phyloP scores from a whole-genome alignment of 306 rosid species.

The Castanea sativa region DNA sequence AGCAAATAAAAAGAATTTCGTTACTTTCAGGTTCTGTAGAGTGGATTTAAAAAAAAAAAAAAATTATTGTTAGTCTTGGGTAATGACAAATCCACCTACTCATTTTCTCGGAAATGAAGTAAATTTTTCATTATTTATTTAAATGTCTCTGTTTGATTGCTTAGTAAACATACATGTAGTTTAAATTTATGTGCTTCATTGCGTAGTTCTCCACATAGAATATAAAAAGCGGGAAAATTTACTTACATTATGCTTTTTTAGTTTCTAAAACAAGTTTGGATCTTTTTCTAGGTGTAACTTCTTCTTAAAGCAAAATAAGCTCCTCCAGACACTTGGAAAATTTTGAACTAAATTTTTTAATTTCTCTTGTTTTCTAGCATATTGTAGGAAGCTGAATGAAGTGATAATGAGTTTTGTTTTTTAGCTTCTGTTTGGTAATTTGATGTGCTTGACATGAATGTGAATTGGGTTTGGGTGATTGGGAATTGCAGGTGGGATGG shows the following conservation, averaged over 20 bases:
- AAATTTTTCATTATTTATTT: too few relatives aligned
- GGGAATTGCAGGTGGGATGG: conserved; percentile 45
- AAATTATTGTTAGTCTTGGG: too few relatives aligned
- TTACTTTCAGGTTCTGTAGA: neutral
- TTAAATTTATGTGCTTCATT: too few relatives aligned
- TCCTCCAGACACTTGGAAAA: neutral
- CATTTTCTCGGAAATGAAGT: too few relatives aligned
- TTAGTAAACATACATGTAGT: neutral
- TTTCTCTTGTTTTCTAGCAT: neutral
- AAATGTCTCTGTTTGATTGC: neutral
- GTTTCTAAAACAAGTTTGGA: neutral
- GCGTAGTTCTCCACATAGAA: neutral
- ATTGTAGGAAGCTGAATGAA: neutral
- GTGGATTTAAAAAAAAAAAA: neutral
- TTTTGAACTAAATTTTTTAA: neutral
- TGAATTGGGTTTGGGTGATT: conserved; percentile 12
- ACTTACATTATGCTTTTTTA: neutral
- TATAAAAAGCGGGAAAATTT: neutral
- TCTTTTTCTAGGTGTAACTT: too few relatives aligned
- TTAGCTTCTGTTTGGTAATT: neutral
- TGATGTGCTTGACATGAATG: conserved; percentile 1
- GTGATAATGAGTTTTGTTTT: neutral
- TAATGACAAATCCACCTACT: too few relatives aligned
- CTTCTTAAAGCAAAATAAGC: too few relatives aligned
- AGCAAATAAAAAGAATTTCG: neutral